phyloP scores from a whole-genome alignment of 169 alveolate genomes.

The Eimeria necatrix region DNA sequence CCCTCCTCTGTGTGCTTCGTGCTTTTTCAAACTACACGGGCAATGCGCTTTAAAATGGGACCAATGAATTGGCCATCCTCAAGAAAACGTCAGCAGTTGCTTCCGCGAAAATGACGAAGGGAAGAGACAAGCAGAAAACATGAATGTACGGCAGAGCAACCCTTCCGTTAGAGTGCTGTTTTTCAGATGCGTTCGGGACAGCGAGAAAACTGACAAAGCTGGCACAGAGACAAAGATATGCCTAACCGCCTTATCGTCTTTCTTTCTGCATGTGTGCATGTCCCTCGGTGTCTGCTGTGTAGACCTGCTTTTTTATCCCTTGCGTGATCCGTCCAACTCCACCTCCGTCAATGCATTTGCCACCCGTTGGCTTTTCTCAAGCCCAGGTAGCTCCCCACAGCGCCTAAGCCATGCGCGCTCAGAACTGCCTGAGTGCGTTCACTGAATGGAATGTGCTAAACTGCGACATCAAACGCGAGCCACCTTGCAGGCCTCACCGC shows the following conservation, averaged over 20 bases:
- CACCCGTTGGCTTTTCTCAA: not conserved
- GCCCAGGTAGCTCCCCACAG: not conserved
- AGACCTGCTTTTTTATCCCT: not conserved
- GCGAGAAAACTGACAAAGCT: no score
- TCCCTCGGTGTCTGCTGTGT: not conserved
- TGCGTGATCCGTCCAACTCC: not conserved
- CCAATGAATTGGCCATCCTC: no score
- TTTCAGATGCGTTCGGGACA: no score
- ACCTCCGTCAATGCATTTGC: not conserved
- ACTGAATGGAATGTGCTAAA: not conserved
- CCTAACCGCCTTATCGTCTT: constrained; percentile 2
- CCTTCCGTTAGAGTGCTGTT: no score
- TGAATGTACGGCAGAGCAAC: no score
- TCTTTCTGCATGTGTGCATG: not conserved
- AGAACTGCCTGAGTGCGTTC: not conserved
- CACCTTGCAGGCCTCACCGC: not conserved
- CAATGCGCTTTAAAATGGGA: no score
- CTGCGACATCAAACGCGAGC: not conserved
- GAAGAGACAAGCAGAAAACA: no score
- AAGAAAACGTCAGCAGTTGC: no score
- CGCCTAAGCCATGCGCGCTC: no score
- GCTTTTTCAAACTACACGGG: no score
- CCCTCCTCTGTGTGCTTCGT: no score
- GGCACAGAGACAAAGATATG: constrained; percentile 31
- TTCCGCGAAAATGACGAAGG: no score